Evolutionary conservation across 495 filamentous ascomycete genomes (phyloP), one percentile per base, ranked within the genome.

Genomic region (Aspergillus homomorphus): DNA sequence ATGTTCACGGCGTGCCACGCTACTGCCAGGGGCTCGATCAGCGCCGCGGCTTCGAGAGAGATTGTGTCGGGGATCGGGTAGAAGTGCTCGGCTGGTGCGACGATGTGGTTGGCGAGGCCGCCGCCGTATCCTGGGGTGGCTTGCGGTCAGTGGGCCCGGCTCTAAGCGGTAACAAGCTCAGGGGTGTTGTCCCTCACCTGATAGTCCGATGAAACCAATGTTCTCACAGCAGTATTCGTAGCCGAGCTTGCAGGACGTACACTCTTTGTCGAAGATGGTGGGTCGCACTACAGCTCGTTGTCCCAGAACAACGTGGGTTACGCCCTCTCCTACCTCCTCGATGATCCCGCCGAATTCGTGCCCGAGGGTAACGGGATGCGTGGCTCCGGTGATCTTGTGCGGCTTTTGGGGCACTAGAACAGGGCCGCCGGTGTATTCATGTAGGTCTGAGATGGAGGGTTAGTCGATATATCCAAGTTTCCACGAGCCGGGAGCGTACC

Each of bases 1-100:
- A 76, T 66, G 18, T 78, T 80, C 43, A 88, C 79, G n/a, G 83
- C 84, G 66, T 88, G 84, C 84, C 84, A 88, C 53, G 77, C 86
- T 4, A 88, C 85, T 10, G 83, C 71, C 0, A 88, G 70, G 0
- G 86, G 86, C 56, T 89, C 85, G 45, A 87, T 69, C 18, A 85
- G 69, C 3, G 84, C 82, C 72, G 65, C 56, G 4, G 69, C 50
- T 53, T 65, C 55, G 16, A 66, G 45, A 2, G 61, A 60, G 5
- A 66, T 20, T 8, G 54, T 56, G 15, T 65, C 62, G 0, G 67
- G 62, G 16, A 62, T 54, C 16, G 59, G 56, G 50, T 69, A 69
- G 56, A 68, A 69, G 24, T 74, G 69, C n/a, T 61, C 54, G 30
- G 57, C 66, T 10, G 68, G 67, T 2, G 66, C 69, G 18, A 72